phyloP scores from a whole-genome alignment of 208 protist species.

The Leishmania turanica region DNA sequence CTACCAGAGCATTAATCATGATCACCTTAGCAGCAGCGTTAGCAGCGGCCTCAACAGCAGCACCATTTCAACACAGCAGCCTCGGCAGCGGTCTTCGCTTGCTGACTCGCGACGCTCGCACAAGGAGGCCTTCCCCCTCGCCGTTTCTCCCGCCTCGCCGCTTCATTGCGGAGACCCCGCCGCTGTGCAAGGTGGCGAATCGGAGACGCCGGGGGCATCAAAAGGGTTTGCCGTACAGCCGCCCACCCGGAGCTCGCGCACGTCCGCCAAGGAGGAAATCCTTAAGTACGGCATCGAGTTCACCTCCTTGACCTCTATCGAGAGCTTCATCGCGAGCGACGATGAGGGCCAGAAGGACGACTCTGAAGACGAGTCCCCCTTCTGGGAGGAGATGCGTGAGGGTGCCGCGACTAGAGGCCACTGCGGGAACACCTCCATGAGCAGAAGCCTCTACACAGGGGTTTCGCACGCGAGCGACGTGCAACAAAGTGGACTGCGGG shows the following conservation, averaged over 20 bases:
- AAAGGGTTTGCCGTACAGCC: neutral
- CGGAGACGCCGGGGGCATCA: neutral
- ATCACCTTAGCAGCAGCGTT: conserved; percentile 8
- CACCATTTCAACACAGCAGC: neutral
- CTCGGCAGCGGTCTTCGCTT: neutral
- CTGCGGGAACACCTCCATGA: neutral
- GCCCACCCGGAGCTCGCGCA: neutral
- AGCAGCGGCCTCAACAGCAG: conserved; percentile 7
- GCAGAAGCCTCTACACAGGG: conserved; percentile 14
- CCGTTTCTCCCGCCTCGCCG: conserved; percentile 1
- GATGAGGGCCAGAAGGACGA: neutral
- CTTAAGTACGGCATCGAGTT: conserved; percentile 23
- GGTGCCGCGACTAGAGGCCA: neutral
- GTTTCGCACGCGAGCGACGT: neutral
- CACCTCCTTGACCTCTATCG: conserved; percentile 27
- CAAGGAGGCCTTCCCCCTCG: neutral
- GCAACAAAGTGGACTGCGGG: neutral
- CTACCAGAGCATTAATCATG: conserved; percentile 18
- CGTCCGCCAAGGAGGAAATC: conserved; percentile 15
- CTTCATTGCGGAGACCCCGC: neutral
- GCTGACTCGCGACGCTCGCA: neutral
- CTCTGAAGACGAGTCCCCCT: neutral
- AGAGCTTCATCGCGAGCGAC: conserved; percentile 19
- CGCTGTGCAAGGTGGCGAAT: neutral
- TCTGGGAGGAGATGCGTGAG: conserved; percentile 4